Evolutionary conservation across 177 flowering plant genomes (phyloP), one percentile per base, ranked within the genome.

Genomic region (Viscum album): DNA sequence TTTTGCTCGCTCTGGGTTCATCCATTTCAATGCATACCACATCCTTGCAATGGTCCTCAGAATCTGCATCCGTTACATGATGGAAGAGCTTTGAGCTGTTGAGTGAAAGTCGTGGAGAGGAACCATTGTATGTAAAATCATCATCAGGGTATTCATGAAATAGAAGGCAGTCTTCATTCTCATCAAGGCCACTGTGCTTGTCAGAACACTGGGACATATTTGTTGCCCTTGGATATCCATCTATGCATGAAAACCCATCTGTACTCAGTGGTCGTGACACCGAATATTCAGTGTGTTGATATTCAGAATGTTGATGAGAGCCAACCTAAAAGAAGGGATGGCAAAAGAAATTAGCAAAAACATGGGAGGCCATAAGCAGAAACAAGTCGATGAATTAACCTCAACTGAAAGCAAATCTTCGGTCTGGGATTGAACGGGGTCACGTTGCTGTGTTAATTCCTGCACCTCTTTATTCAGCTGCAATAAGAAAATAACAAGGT

Each of bases 1-100:
- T 76, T 65, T 45, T 70, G 35, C 66, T 74, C 19, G 56, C 75
- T 41, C 70, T 75, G 16, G 72, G 56, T 15, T 78, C 81, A 70
- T 86, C 84, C 45, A 70, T 71, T 75, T 86, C 88, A 67, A 89
- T 73, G 70, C 87, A 85, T 65, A 74, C 77, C 72, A 87, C 90
- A 63, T 90, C 89, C 78, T 87, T 88, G 83, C 92, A 86, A 19
- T 50, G 69, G 32, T 76, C 88, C 60, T 85, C 87, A 43, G 71
- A 37, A 59, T 79, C 73, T 72, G 71, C 81, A 36, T 45, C 66
- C 7, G 63, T 75, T 66, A 32, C 67, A 50, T 73, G 70, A 65
- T 72, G 79, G 71, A 66, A 74, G 75, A 75, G 81, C 61, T 77
- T 74, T 26, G 85, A 79, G 45, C 78, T 75, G 37, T 69, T 70